Evolutionary conservation across 139 green algal species (phyloP).

Genomic region (Closterium sp.): DNA sequence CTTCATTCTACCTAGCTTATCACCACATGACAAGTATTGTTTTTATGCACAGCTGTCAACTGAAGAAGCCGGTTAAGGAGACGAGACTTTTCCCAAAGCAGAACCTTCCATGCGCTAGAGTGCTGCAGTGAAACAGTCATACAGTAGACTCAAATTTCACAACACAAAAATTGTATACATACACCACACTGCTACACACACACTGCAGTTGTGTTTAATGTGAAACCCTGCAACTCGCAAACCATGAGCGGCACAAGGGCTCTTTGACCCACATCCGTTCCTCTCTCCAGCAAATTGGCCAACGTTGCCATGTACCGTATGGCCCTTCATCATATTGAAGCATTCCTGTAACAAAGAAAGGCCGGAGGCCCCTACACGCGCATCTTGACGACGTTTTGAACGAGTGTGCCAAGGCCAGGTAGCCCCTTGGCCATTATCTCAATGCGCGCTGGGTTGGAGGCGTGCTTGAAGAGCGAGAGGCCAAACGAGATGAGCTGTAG

Average conservation of each 20-base stretch:
- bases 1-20: no score
- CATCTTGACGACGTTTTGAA: slow-evolving; percentile 28
- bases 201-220: neutral
- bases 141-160: neutral
- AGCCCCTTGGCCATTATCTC: slow-evolving; percentile 33
- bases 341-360: no score
- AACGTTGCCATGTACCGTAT: no score
- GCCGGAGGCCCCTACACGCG: neutral
- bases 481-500: slow-evolving; percentile 39
- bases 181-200: neutral
- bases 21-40: no score
- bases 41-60: no score
- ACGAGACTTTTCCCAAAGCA: no score
- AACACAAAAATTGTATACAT: neutral
- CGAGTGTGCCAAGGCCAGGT: slow-evolving; percentile 7
- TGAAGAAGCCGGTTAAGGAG: no score
- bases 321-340: no score
- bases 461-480: slow-evolving; percentile 24
- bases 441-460: slow-evolving; percentile 24
- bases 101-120: no score
- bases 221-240: neutral
- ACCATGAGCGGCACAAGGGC: neutral
- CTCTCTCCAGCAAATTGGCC: neutral
- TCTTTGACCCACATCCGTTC: neutral
- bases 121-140: neutral